Base-by-base conservation (phyloP, 2,329 filamentous ascomycete species). In the Fusarium sp. region DNA sequence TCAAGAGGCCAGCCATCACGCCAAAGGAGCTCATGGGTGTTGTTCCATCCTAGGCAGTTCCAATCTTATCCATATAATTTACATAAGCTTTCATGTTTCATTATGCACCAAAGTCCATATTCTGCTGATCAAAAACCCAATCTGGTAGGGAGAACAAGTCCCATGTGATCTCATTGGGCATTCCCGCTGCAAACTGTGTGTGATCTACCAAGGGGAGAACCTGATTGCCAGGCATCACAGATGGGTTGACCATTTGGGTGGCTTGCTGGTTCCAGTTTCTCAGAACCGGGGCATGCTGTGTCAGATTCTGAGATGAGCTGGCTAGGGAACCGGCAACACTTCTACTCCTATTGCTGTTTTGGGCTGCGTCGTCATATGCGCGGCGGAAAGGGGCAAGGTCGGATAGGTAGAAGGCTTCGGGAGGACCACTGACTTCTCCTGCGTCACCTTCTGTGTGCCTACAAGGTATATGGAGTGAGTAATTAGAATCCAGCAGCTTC, bases 1-100 rank as follows among this genome's bases (percentile, higher is more conserved):
- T 69, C 2, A 60, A 60, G 4, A 42, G 50, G 3, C 67, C 67
- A 2, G 54, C 57, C 26, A 69, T 67, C 9, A 69, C 54, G 2
- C 67, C 67, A 4, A 33, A 62, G 7, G 41, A 44, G 23, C 27
- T 67, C 2, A 32, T 41, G 12, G 53, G 20, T 3, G 41, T 69
- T 4, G 40, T 69, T 6, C 67, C 67, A 32, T 20, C 7, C 3
- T 49, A 49, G 30, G 20, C 23, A 33, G 27, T 6, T 30, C n/a
- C n/a, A n/a, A n/a, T 18, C 18, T 4, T 15, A 38, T 30, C 38
- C 11, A 32, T 23, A 26, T 37, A 14, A 32, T 30, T n/a, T 20
- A 44, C 17, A 14, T n/a, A n/a, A n/a, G n/a, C n/a, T n/a, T n/a
- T n/a, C n/a, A n/a, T n/a, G n/a, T n/a, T n/a, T n/a, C n/a, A n/a